Percentiles rank a stretch among this genome's conserved stretches.
These are phyloP conservation scores for Gloeophyllum trabeum DNA, from an alignment of 768 basidiomycete genomes.

Conservation along the genomic window DNA sequence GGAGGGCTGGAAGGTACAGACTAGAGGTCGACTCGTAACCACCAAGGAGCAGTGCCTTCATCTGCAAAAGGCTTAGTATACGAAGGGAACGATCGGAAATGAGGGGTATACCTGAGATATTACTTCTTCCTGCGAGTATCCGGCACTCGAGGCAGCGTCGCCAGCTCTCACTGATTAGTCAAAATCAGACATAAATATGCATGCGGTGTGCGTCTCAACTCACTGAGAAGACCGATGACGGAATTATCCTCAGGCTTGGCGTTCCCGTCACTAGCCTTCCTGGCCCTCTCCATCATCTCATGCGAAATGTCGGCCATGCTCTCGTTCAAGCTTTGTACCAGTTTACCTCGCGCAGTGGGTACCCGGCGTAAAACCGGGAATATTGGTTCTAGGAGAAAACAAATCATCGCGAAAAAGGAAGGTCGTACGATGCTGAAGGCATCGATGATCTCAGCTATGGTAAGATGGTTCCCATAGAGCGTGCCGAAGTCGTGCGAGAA, in stretches of 20 bases:
- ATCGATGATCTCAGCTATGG: conserved; percentile 19
- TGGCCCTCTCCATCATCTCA: conserved; percentile 18
- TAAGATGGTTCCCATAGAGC: conserved; percentile 33
- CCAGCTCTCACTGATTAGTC: conserved; percentile 28
- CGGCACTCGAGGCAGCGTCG: conserved; percentile 13
- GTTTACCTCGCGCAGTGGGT: conserved; percentile 17
- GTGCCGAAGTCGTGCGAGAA: conserved; percentile 48
- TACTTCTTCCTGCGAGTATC: conserved; percentile 29
- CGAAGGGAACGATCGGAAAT: conserved; percentile 5
- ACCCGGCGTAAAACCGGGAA: conserved; percentile 21
- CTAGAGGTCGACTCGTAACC: conserved; percentile 46
- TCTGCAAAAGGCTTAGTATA: conserved; percentile 14
- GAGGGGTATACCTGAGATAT: conserved; percentile 21
- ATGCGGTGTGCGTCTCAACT: conserved; percentile 1
- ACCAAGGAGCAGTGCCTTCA: conserved; percentile 25
- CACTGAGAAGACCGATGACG: conserved; percentile 26
- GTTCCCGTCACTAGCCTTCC: conserved; percentile 20
- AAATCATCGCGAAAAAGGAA: conserved; percentile 4
- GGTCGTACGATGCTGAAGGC: conserved; percentile 9
- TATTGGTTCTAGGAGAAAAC: conserved; percentile 14
- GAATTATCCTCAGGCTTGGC: conserved; percentile 20
- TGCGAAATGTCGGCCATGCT: conserved; percentile 22
- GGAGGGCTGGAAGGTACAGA: conserved; percentile 7
- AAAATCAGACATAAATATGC: neutral
- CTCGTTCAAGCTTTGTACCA: conserved; percentile 15